Evolutionary conservation across 805 yeast genomes (phyloP).

Genomic region (Wickerhamomyces bisporus): DNA sequence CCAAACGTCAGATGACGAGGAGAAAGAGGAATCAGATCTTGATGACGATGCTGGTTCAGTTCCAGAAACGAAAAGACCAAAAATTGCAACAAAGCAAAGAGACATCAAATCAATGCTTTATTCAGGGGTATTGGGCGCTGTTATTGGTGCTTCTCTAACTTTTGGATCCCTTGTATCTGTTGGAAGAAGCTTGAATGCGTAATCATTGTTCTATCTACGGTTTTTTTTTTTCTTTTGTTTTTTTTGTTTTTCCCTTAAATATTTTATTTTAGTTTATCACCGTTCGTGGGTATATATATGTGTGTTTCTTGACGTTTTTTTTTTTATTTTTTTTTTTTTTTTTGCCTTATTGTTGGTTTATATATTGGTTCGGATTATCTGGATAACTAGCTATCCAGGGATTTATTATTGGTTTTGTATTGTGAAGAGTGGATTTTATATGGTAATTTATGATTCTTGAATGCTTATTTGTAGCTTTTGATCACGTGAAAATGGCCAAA

Average conservation of each 20-base stretch:
- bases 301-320: neutral
- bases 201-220: neutral
- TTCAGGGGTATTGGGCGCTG: slow-evolving; percentile 4
- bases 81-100: neutral
- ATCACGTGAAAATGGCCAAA: no score
- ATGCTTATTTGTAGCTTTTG: no score
- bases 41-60: slow-evolving; percentile 8
- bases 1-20: neutral
- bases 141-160: slow-evolving; percentile 9
- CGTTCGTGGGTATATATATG: neutral
- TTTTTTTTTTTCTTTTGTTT: neutral
- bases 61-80: slow-evolving; percentile 1
- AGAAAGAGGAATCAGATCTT: neutral
- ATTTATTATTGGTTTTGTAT: no score
- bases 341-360: neutral
- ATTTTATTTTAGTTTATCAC: neutral
- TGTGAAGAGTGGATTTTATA: no score
- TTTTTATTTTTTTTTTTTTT: neutral
- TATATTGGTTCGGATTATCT: no score
- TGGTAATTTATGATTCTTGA: neutral
- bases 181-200: slow-evolving; percentile 1
- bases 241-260: neutral
- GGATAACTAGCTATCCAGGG: no score
- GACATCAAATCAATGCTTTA: neutral
- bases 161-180: slow-evolving; percentile 9